A percentile compares a stretch with the other conserved stretches of the same genome.
Evolutionary conservation across 164 flowering plant genomes (phyloP).

Genomic region (Litsea cubeba): DNA sequence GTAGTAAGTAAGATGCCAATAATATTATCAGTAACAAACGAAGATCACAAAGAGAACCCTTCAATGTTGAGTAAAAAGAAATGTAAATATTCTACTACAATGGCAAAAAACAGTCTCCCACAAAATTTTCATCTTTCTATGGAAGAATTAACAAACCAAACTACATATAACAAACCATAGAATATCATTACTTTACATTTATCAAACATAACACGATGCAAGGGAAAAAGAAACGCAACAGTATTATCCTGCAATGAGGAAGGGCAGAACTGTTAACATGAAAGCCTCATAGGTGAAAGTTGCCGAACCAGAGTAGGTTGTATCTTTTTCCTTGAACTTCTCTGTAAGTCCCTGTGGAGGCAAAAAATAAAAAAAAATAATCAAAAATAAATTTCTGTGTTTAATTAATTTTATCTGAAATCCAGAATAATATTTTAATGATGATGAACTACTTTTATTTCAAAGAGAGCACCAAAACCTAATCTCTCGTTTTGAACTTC

Average conservation of each 20-base stretch:
- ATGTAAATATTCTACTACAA: too few relatives aligned
- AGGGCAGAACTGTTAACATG: constrained; percentile 70
- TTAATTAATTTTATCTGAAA: too few relatives aligned
- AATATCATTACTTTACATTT: not conserved
- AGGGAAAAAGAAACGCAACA: not conserved
- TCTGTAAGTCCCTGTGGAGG: constrained; percentile 61
- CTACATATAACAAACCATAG: not conserved
- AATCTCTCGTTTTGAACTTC: too few relatives aligned
- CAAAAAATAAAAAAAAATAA: not conserved
- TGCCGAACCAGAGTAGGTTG: constrained; percentile 43
- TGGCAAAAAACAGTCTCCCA: too few relatives aligned
- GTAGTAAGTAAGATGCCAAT: too few relatives aligned
- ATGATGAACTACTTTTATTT: too few relatives aligned
- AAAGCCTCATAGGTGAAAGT: constrained; percentile 58
- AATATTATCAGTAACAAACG: too few relatives aligned
- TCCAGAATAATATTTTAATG: too few relatives aligned
- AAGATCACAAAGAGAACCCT: too few relatives aligned
- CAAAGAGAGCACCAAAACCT: too few relatives aligned
- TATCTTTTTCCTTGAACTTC: constrained; percentile 73
- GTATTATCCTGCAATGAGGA: constrained; percentile 37
- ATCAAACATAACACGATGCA: not conserved
- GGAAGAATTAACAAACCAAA: not conserved
- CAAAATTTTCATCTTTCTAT: not conserved
- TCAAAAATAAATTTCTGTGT: not conserved
- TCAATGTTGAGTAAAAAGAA: too few relatives aligned